Evolutionary conservation across 768 basidiomycete species (phyloP).

Genomic region (Panaeolus papilionaceus): DNA sequence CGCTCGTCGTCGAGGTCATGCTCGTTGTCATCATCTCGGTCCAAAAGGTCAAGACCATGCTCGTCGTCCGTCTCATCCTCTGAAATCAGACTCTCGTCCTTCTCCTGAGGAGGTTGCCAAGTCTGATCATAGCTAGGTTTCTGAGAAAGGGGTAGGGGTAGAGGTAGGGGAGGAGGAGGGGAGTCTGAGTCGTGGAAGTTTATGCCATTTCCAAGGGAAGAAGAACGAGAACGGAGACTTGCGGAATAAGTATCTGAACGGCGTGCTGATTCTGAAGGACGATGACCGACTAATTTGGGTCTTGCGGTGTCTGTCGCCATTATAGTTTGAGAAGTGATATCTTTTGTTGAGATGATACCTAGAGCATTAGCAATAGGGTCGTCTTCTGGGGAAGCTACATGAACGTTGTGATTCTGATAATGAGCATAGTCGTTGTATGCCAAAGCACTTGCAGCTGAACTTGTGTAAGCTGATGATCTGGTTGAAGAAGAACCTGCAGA

Average conservation of each 20-base stretch:
- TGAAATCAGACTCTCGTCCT: slow-evolving; percentile 64
- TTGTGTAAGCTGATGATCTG: slow-evolving; percentile 81
- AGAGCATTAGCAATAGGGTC: slow-evolving; percentile 53
- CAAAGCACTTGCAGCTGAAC: slow-evolving; percentile 62
- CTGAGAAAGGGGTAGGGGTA: slow-evolving; percentile 54
- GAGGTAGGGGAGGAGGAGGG: slow-evolving; percentile 26
- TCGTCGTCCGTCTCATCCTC: slow-evolving; percentile 64
- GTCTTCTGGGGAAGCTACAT: slow-evolving; percentile 69
- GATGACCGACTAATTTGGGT: slow-evolving; percentile 11
- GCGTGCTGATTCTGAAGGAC: slow-evolving; percentile 60
- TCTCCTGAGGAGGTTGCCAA: slow-evolving; percentile 77
- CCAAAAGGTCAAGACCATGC: slow-evolving; percentile 46
- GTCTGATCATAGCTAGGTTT: slow-evolving; percentile 79
- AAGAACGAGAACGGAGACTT: slow-evolving; percentile 71
- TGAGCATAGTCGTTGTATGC: slow-evolving; percentile 67
- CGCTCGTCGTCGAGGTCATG: slow-evolving; percentile 63
- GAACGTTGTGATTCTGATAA: slow-evolving; percentile 40
- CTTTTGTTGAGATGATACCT: not conserved
- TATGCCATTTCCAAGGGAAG: slow-evolving; percentile 59
- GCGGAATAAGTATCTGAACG: slow-evolving; percentile 79
- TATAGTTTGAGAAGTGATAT: not conserved
- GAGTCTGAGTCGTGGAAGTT: slow-evolving; percentile 46
- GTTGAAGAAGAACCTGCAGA: slow-evolving; percentile 75
- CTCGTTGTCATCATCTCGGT: slow-evolving; percentile 49
- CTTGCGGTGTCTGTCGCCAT: not conserved